These are phyloP conservation scores for Entoloma clypeatum DNA, from an alignment of 1,284 basidiomycete genomes.

Conservation along the genomic window DNA sequence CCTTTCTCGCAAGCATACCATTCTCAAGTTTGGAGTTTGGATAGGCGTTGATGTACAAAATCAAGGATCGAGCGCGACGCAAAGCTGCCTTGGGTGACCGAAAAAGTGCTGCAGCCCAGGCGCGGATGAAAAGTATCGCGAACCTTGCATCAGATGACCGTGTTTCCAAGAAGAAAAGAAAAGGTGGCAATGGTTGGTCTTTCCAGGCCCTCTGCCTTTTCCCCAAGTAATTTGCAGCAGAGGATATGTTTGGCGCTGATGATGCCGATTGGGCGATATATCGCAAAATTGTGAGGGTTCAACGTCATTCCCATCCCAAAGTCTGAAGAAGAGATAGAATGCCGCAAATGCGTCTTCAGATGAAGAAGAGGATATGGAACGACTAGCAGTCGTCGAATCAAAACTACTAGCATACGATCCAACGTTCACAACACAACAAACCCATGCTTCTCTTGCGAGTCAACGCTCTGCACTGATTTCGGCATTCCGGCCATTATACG, in stretches of 20 bases:
- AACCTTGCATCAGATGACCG: conserved; percentile 84
- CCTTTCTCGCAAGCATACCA: conserved; percentile 1
- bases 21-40: conserved; percentile 4
- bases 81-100: conserved; percentile 85
- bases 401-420: conserved; percentile 85
- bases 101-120: conserved; percentile 94
- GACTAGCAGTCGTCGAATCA: conserved; percentile 74
- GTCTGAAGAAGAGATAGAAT: conserved; percentile 40
- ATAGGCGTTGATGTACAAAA: conserved; percentile 76
- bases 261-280: conserved; percentile 99
- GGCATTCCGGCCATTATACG: conserved; percentile 76
- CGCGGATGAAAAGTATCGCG: conserved; percentile 96
- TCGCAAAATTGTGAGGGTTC: conserved; percentile 79
- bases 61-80: conserved; percentile 81
- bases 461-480: conserved; percentile 81
- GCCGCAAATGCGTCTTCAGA: conserved; percentile 87
- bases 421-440: conserved; percentile 77
- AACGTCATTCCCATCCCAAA: conserved; percentile 23
- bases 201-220: background rate
- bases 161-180: conserved; percentile 76
- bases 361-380: conserved; percentile 87
- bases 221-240: conserved; percentile 34
- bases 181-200: conserved; percentile 66
- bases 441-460: conserved; percentile 73
- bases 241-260: conserved; percentile 93